These are phyloP conservation scores for Phytopythium helicoides DNA, from an alignment of 352 stramenopile species.

Conservation along the genomic window DNA sequence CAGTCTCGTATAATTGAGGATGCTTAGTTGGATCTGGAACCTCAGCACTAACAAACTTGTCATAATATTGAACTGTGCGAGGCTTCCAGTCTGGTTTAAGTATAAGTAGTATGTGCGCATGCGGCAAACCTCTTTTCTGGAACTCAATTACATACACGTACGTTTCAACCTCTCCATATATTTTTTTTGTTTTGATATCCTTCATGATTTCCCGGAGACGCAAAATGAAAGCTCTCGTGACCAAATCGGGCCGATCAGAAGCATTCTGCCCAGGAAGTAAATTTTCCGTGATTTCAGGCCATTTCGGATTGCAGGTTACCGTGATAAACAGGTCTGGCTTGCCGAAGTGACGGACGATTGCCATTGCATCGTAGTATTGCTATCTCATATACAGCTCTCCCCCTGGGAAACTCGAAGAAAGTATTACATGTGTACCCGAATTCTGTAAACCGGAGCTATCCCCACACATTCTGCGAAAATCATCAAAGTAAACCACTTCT, in stretches of 20 bases:
- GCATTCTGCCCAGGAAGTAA: neutral
- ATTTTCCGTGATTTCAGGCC: slow-evolving; percentile 18
- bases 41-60: neutral
- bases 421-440: too few relatives aligned
- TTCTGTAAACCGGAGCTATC: too few relatives aligned
- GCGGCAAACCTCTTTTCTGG: slow-evolving; percentile 38
- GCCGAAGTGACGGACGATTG: slow-evolving; percentile 23
- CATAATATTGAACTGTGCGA: neutral
- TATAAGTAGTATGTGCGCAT: slow-evolving; percentile 36
- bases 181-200: slow-evolving; percentile 16
- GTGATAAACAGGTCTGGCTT: slow-evolving; percentile 36
- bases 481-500: too few relatives aligned
- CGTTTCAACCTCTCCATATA: slow-evolving; percentile 21
- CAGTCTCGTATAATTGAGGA: neutral
- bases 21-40: neutral
- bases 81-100: slow-evolving; percentile 17
- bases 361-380: slow-evolving; percentile 19
- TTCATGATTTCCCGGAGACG: neutral
- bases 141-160: slow-evolving; percentile 33
- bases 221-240: neutral
- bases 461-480: too few relatives aligned
- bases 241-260: neutral
- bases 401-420: too few relatives aligned
- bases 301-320: slow-evolving; percentile 32
- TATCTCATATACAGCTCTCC: neutral